Evolutionary conservation across 768 basidiomycete species (phyloP).

Genomic region (Roridomyces roridus): DNA sequence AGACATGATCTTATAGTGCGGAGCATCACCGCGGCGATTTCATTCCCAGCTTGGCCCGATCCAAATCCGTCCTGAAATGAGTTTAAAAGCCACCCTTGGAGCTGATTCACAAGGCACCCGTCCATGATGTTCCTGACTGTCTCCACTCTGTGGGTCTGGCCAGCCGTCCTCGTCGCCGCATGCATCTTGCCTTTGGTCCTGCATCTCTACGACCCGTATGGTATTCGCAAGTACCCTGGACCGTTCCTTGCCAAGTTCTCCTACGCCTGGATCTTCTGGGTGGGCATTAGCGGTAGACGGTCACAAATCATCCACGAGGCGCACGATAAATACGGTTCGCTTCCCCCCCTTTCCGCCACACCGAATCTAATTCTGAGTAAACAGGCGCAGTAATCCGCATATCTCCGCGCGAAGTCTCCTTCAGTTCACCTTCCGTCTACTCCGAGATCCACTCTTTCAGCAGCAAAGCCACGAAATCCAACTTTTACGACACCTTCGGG

Average conservation of each 20-base stretch:
- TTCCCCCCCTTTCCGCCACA: neutral
- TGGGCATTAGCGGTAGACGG: constrained; percentile 51
- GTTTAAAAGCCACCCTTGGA: no score
- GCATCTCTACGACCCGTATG: constrained; percentile 48
- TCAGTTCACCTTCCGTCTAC: constrained; percentile 60
- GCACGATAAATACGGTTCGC: constrained; percentile 58
- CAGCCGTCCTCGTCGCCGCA: neutral
- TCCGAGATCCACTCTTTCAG: constrained; percentile 64
- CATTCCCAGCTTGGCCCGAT: no score
- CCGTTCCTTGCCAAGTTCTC: constrained; percentile 55
- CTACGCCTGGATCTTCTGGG: constrained; percentile 56
- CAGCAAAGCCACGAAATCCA: constrained; percentile 55
- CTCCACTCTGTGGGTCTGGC: neutral
- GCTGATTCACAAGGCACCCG: no score
- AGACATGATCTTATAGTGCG: no score
- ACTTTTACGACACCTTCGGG: constrained; percentile 59
- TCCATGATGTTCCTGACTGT: neutral
- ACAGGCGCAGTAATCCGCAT: constrained; percentile 50
- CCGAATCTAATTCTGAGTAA: neutral
- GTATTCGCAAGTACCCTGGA: constrained; percentile 48
- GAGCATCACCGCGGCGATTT: no score
- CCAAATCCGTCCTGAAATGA: no score
- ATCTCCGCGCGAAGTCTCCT: constrained; percentile 55
- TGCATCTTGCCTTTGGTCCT: neutral
- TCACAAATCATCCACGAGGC: constrained; percentile 56